These are phyloP conservation scores for Globisporangium parvum DNA, from an alignment of 352 stramenopile genomes.

Conservation along the genomic window DNA sequence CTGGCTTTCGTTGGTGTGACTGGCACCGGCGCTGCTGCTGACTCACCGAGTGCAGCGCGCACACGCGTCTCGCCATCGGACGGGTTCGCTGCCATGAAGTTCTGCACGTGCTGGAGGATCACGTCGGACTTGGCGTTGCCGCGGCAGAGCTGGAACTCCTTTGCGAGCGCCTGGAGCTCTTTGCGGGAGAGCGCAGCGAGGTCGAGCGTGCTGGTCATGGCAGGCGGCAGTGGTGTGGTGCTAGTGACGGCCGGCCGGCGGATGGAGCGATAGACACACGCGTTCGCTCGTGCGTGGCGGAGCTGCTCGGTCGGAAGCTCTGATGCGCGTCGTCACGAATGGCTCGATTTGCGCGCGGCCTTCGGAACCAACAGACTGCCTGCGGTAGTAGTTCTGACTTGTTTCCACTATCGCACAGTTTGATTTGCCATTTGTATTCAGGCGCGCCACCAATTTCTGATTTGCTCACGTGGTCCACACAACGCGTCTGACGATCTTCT, in stretches of 20 bases:
- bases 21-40: conserved; percentile 1
- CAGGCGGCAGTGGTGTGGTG: not conserved
- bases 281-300: not conserved
- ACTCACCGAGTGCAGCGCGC: conserved; percentile 15
- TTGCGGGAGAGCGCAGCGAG: conserved; percentile 43
- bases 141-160: conserved; percentile 55
- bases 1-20: conserved; percentile 4
- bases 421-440: too few relatives aligned
- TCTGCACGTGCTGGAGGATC: conserved; percentile 37
- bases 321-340: too few relatives aligned
- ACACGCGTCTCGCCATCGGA: conserved; percentile 34
- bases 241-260: too few relatives aligned
- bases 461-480: too few relatives aligned
- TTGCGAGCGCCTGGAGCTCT: conserved; percentile 57
- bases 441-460: too few relatives aligned
- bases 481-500: too few relatives aligned
- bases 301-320: too few relatives aligned
- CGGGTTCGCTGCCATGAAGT: conserved; percentile 34
- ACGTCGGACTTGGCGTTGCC: conserved; percentile 68
- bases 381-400: too few relatives aligned
- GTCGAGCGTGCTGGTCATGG: conserved; percentile 15
- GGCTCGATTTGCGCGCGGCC: too few relatives aligned
- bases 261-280: not conserved
- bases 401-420: too few relatives aligned
- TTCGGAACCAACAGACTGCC: too few relatives aligned